phyloP scores from a whole-genome alignment of 352 stramenopile genomes.

The Phytopythium montanum region DNA sequence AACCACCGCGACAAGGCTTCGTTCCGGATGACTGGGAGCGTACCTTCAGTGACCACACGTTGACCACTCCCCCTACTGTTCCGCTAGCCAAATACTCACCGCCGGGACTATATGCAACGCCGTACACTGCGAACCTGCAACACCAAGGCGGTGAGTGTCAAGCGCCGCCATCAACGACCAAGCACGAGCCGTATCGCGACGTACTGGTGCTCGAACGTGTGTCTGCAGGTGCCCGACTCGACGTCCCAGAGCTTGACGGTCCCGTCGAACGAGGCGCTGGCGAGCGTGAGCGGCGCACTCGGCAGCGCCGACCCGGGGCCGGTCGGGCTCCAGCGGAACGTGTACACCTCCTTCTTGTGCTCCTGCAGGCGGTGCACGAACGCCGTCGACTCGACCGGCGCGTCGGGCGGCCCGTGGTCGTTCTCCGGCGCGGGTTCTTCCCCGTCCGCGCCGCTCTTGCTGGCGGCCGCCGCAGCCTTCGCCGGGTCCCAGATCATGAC shows the following conservation, averaged over 20 bases:
- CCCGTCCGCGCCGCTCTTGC: conserved; percentile 17
- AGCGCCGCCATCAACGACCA: conserved; percentile 1
- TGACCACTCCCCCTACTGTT: conserved; percentile 95
- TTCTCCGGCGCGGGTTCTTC: conserved; percentile 24
- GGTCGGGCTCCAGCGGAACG: conserved; percentile 90
- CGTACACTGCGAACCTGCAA: conserved; percentile 80
- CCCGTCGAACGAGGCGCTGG: conserved; percentile 95
- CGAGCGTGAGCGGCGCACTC: conserved; percentile 76
- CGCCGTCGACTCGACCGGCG: conserved; percentile 20
- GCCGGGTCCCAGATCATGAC: conserved; percentile 96
- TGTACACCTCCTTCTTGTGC: conserved; percentile 93
- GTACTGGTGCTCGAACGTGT: conserved; percentile 92
- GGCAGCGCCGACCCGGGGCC: conserved; percentile 62
- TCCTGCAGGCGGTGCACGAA: conserved; percentile 87
- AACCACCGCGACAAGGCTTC: conserved; percentile 25
- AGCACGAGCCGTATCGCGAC: conserved; percentile 26
- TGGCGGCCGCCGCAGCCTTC: conserved; percentile 11
- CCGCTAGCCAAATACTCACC: conserved; percentile 96
- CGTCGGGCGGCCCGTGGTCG: conserved; percentile 18
- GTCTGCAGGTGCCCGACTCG: conserved; percentile 86
- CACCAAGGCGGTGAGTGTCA: conserved; percentile 16
- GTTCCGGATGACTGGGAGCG: conserved; percentile 18
- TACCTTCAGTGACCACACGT: conserved; percentile 97
- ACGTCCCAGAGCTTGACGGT: conserved; percentile 95
- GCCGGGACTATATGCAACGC: conserved; percentile 82